Conservation (phyloP, 495 filamentous ascomycete genomes). For the Podospora pseudocomata region DNA sequence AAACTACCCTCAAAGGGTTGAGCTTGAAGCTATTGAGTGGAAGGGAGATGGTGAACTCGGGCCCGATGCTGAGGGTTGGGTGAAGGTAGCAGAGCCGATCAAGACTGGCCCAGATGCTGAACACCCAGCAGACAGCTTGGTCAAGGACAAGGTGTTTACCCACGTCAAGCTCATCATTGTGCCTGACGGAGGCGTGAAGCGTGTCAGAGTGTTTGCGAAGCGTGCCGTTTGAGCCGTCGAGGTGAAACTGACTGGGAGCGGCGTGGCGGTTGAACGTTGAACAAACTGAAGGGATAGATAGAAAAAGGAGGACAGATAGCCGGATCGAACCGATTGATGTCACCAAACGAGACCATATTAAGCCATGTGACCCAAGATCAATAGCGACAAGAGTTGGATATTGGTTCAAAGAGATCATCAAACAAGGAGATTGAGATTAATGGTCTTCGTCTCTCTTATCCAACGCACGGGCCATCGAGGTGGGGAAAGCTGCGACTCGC, state of each 20-base stretch:
- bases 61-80: conserved; percentile 64
- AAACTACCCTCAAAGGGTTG: conserved; percentile 79
- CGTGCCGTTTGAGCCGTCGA: conserved; percentile 39
- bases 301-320: background rate
- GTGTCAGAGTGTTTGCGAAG: conserved; percentile 75
- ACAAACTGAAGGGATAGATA: background rate
- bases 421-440: background rate
- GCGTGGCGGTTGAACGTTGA: background rate
- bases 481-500: conserved; percentile 15
- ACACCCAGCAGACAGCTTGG: conserved; percentile 60
- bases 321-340: background rate
- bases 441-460: background rate
- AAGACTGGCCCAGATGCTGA: conserved; percentile 78
- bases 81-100: conserved; percentile 60
- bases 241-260: conserved; percentile 9
- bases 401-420: background rate
- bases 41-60: conserved; percentile 52
- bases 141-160: conserved; percentile 58
- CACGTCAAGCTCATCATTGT: conserved; percentile 88
- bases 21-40: conserved; percentile 62
- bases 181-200: conserved; percentile 88
- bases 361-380: background rate
- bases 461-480: conserved; percentile 16
- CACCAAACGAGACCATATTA: background rate
- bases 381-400: background rate